A percentile compares a stretch with the other conserved stretches of the same genome.
phyloP scores from a whole-genome alignment of 148 eudicot genomes.

The Chenopodium quinoa region DNA sequence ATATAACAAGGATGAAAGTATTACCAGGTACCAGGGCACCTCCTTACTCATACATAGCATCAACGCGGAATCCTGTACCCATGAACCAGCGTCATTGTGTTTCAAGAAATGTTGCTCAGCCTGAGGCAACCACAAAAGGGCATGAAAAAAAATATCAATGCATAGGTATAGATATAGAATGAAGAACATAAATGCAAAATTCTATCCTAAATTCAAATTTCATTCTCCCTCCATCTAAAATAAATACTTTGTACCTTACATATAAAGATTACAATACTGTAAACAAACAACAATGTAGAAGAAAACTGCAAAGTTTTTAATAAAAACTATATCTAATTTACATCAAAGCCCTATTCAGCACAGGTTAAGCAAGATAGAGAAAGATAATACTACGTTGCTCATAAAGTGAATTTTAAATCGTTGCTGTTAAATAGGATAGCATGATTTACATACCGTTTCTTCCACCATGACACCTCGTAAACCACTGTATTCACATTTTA shows the following conservation, averaged over 20 bases:
- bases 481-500: conserved; percentile 84
- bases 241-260: neutral
- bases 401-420: neutral
- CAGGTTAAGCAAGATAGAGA: no score
- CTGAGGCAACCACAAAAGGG: conserved; percentile 30
- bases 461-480: conserved; percentile 91
- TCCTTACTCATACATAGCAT: conserved; percentile 87
- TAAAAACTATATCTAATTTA: neutral
- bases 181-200: neutral
- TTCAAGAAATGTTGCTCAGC: conserved; percentile 94
- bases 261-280: neutral
- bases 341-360: no score
- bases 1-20: neutral
- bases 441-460: conserved; percentile 58
- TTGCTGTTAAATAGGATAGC: conserved; percentile 1
- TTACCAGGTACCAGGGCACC: conserved; percentile 96
- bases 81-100: conserved; percentile 97
- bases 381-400: no score
- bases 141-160: neutral
- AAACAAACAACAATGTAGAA: neutral
- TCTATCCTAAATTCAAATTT: neutral
- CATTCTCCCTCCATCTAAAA: neutral
- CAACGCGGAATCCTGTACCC: conserved; percentile 96
- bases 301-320: neutral
- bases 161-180: neutral